Evolutionary conservation across 2,329 filamentous ascomycete genomes (phyloP).

Genomic region (Hymenoscyphus albidus): DNA sequence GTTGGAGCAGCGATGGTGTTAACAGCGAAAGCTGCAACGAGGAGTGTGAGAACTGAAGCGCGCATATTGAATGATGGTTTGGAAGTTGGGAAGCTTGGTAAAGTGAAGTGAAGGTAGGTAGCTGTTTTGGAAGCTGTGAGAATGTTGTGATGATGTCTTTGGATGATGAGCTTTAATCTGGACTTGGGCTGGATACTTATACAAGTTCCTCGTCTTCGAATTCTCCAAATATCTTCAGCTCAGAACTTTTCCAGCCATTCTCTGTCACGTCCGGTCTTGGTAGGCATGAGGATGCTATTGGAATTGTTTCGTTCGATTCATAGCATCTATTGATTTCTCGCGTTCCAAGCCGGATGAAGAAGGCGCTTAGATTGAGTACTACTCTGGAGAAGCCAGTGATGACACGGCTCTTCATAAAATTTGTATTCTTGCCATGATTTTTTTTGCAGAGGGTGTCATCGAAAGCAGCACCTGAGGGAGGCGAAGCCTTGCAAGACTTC

Average conservation of each 20-base stretch:
- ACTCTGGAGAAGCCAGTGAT: neutral
- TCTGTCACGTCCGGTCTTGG: neutral
- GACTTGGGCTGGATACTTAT: constrained; percentile 1
- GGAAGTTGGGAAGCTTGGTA: neutral
- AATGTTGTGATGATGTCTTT: constrained; percentile 2
- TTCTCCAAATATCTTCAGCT: neutral
- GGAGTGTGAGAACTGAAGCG: constrained; percentile 2
- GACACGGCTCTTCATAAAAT: neutral
- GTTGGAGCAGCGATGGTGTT: constrained; percentile 6
- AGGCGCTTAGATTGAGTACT: neutral
- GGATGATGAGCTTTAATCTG: neutral
- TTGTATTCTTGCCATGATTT: neutral
- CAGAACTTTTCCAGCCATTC: neutral
- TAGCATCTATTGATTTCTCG: neutral
- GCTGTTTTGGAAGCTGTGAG: neutral
- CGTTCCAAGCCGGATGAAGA: neutral
- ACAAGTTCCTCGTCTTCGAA: neutral
- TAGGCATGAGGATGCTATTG: neutral
- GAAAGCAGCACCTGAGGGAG: neutral
- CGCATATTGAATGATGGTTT: constrained; percentile 6
- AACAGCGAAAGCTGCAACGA: constrained; percentile 5
- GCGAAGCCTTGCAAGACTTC: neutral
- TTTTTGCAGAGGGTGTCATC: neutral
- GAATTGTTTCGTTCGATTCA: neutral
- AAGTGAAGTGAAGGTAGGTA: neutral